Evolutionary conservation across 257 asterid species (phyloP), one percentile per base, ranked within the genome.

Genomic region (Nicotiana noctiflora): DNA sequence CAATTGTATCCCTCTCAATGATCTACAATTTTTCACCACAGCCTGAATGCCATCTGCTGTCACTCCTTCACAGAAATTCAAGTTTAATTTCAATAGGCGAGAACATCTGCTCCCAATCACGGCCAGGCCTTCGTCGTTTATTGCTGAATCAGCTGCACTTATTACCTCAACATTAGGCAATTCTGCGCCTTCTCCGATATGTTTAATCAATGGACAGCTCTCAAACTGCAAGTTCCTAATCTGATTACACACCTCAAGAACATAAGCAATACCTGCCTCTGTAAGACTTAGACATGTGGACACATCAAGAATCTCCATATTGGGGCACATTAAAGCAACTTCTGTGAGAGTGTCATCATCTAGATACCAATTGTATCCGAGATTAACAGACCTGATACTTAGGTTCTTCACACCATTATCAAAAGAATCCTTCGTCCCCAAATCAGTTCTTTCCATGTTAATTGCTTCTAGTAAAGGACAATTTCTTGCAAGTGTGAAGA

Each of bases 1-100:
- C 78, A 82, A 82, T 60, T 66, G 57, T 15, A 40, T 55, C 77
- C 78, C 75, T 40, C 81, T 77, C 67, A 82, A 82, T 19, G 44
- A 32, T 61, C 27, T 27, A 31, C 82, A 77, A 11, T 2, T 49
- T 29, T 21, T 67, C 12, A 66, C 51, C 10, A 82, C 63, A 31
- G 68, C 79, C 78, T 52, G 66, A 13, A 76, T 64, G 9, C 77
- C 78, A 17, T 15, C 49, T 4, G 57, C 11, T 27, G 84, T 82
- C 32, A 37, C 61, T 75, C 64, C 55, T 11, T 5, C 6, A 27
- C 84, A 70, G 11, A 51, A 6, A 21, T 40, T 31, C 46, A 82
- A n/a, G 17, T 29, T 56, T 57, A 77, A 65, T 49, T 77, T 82
- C 60, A 31, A 31, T 4, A 81, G 32, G 60, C 40, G 27, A 0